Evolutionary conservation across 1,284 basidiomycete genomes (phyloP).

Genomic region (Ganoderma leucocontextum): DNA sequence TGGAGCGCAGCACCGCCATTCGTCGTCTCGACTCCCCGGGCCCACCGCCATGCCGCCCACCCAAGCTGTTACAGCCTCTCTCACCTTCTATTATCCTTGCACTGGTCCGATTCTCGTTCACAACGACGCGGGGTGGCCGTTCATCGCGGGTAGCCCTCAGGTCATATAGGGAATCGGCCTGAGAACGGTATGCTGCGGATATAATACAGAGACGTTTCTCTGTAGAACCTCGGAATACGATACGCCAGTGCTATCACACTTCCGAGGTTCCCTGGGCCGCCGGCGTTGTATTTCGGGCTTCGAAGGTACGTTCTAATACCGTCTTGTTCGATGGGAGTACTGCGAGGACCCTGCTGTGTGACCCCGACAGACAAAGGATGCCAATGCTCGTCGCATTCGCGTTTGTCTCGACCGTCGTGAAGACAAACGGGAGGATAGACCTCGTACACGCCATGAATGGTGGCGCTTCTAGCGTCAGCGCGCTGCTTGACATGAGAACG

Average conservation of each 20-base stretch:
- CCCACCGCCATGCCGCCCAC: not conserved
- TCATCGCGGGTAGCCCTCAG: not conserved
- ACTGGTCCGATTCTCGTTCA: not conserved
- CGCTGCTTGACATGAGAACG: conserved; percentile 8
- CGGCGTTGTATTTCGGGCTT: not conserved
- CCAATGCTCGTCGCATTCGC: not conserved
- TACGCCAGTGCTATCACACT: conserved; percentile 1
- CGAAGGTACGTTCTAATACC: not conserved
- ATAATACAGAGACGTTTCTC: conserved; percentile 1
- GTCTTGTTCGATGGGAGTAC: not conserved
- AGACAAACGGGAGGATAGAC: not conserved
- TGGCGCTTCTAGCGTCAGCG: not conserved
- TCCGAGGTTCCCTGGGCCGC: conserved; percentile 4
- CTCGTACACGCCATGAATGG: not conserved
- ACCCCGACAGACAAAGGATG: not conserved
- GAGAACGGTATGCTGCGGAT: conserved; percentile 8
- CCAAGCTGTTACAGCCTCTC: not conserved
- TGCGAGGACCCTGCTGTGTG: too few species aligned
- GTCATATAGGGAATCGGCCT: not conserved
- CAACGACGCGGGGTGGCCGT: not conserved
- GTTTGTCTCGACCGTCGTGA: conserved; percentile 1
- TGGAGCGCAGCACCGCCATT: not conserved
- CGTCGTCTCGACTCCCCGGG: not conserved
- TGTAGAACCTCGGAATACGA: conserved; percentile 2
- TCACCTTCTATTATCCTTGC: not conserved